A percentile compares a stretch with the other conserved stretches of the same genome.
Conservation (phyloP, 345 rosid species). For the Anacardium occidentale region DNA sequence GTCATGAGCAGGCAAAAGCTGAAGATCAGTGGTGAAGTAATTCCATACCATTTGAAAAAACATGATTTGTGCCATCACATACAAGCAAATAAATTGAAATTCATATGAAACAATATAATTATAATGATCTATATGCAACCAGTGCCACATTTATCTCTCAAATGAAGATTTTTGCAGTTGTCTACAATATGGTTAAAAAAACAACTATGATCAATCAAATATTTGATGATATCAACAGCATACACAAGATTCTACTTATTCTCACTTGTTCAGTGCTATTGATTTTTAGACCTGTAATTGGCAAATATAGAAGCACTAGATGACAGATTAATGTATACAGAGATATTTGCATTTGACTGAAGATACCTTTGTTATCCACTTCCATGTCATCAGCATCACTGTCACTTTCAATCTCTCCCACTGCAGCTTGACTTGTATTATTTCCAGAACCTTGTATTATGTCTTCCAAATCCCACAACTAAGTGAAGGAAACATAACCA, state of each 20-base stretch:
- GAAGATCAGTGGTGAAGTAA: too few species aligned
- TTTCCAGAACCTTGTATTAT: conserved; percentile 52
- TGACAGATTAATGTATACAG: background rate
- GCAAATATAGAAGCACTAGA: background rate
- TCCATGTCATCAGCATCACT: conserved; percentile 79
- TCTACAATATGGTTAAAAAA: background rate
- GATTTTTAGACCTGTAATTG: background rate
- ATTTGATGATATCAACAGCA: background rate
- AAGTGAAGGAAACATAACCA: conserved; percentile 23
- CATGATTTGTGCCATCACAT: too few species aligned
- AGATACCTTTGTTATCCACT: conserved; percentile 62
- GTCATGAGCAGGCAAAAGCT: too few species aligned
- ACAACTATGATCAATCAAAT: background rate
- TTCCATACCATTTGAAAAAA: too few species aligned
- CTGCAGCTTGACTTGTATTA: conserved; percentile 33
- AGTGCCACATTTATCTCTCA: background rate
- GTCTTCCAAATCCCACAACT: conserved; percentile 86
- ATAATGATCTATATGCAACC: background rate
- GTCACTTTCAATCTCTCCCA: conserved; percentile 59
- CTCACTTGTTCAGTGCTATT: background rate
- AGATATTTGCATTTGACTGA: background rate
- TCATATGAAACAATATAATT: too few species aligned
- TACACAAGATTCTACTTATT: background rate
- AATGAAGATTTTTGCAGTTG: background rate
- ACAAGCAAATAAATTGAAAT: background rate